A percentile compares a stretch with the other conserved stretches of the same genome.
phyloP scores from a whole-genome alignment of 257 asterid species.

The Cinchona pubescens region DNA sequence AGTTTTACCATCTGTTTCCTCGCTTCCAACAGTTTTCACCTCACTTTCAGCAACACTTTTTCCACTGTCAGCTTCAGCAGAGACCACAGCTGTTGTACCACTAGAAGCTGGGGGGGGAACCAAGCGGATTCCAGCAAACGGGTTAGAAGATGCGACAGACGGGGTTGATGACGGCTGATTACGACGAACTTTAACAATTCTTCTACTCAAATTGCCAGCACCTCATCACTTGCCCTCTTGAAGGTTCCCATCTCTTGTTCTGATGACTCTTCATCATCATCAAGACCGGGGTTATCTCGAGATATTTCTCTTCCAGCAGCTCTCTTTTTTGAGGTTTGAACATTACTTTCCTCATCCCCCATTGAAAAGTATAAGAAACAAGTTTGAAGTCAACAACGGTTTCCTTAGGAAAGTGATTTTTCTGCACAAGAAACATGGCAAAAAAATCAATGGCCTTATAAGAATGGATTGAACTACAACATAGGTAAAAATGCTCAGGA shows the following conservation, averaged over 20 bases:
- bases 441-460: conserved; percentile 6
- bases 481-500: neutral
- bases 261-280: conserved; percentile 60
- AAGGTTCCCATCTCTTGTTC: conserved; percentile 75
- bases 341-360: conserved; percentile 71
- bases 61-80: conserved; percentile 13
- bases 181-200: conserved; percentile 86
- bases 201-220: conserved; percentile 74
- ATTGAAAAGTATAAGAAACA: conserved; percentile 30
- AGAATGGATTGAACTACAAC: neutral
- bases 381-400: conserved; percentile 1
- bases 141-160: conserved; percentile 57
- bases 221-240: conserved; percentile 84
- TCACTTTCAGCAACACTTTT: conserved; percentile 23
- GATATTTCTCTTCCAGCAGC: conserved; percentile 76
- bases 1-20: conserved; percentile 15
- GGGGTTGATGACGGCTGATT: conserved; percentile 41
- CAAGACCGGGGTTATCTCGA: conserved; percentile 88
- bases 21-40: conserved; percentile 22
- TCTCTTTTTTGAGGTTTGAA: conserved; percentile 82
- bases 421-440: conserved; percentile 18
- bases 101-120: conserved; percentile 41
- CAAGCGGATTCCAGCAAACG: conserved; percentile 66
- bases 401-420: conserved; percentile 19
- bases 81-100: conserved; percentile 15